Percentiles rank a stretch among this genome's conserved stretches.
These are phyloP conservation scores for Saccharomyces pastorianus DNA, from an alignment of 1,139 yeast genomes.

Conservation along the genomic window DNA sequence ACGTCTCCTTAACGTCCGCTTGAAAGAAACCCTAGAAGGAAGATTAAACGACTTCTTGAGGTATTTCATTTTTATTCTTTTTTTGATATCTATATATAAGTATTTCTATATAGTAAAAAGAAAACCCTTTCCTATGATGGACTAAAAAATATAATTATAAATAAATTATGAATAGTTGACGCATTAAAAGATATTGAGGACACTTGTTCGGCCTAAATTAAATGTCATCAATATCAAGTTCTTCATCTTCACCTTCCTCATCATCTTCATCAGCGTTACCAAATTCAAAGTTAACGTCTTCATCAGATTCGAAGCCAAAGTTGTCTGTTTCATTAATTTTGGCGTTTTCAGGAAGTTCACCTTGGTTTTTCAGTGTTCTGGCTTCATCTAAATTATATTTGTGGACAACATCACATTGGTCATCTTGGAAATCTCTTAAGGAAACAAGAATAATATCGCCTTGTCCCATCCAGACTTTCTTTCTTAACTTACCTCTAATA, in stretches of 20 bases:
- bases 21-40: not conserved
- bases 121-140: not conserved
- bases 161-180: not conserved
- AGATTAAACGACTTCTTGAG: not conserved
- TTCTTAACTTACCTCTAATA: slow-evolving; percentile 97
- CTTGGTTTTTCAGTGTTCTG: slow-evolving; percentile 88
- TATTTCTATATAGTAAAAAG: slow-evolving; percentile 6
- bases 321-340: slow-evolving; percentile 97
- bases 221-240: slow-evolving; percentile 50
- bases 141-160: not conserved
- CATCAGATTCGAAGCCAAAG: slow-evolving; percentile 93
- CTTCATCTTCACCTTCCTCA: slow-evolving; percentile 61
- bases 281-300: slow-evolving; percentile 96
- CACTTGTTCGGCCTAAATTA: slow-evolving; percentile 7
- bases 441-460: slow-evolving; percentile 96
- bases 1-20: not conserved
- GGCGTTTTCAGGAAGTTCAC: slow-evolving; percentile 94
- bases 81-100: slow-evolving; percentile 5
- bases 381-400: slow-evolving; percentile 97
- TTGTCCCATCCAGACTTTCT: slow-evolving; percentile 99
- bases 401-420: slow-evolving; percentile 95
- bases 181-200: not conserved
- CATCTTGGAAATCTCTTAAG: slow-evolving; percentile 97
- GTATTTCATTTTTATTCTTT: slow-evolving; percentile 2
- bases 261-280: slow-evolving; percentile 86